A percentile compares a stretch with the other conserved stretches of the same genome.
phyloP scores from a whole-genome alignment of 164 flowering plant genomes.

The Malania oleifera region DNA sequence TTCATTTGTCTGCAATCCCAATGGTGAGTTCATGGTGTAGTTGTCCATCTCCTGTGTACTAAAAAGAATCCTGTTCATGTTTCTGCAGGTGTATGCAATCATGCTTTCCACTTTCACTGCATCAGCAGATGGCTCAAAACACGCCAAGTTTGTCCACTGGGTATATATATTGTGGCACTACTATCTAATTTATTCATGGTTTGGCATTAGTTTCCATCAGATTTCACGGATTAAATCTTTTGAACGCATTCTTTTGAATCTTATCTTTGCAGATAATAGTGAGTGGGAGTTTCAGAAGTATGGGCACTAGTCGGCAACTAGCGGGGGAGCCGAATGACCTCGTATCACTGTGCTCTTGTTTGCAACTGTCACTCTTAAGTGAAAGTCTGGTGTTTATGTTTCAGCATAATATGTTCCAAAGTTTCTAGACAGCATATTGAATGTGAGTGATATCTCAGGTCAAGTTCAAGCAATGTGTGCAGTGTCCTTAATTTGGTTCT shows the following conservation, averaged over 20 bases:
- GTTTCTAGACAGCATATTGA: background rate
- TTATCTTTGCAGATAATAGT: conserved; percentile 36
- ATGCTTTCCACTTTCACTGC: conserved; percentile 50
- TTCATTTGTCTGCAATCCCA: too few relatives aligned
- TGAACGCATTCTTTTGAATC: background rate
- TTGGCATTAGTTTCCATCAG: background rate
- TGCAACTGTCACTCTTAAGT: background rate
- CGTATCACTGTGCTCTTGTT: background rate
- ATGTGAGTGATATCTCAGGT: background rate
- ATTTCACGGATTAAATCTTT: background rate
- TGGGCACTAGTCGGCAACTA: conserved; percentile 25
- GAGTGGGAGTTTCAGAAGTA: conserved; percentile 54
- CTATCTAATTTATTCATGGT: background rate
- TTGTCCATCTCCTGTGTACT: too few relatives aligned
- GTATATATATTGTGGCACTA: conserved; percentile 13
- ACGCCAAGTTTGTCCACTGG: conserved; percentile 47
- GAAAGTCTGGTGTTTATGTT: background rate
- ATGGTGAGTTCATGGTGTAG: too few relatives aligned
- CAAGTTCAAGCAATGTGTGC: too few relatives aligned
- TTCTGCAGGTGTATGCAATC: conserved; percentile 39
- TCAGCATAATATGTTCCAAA: background rate
- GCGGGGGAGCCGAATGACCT: background rate
- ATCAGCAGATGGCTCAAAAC: conserved; percentile 52
- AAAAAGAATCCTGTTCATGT: background rate
- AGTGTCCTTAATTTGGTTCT: too few relatives aligned